phyloP scores from a whole-genome alignment of 768 basidiomycete species.

The Mycena rebaudengoi region DNA sequence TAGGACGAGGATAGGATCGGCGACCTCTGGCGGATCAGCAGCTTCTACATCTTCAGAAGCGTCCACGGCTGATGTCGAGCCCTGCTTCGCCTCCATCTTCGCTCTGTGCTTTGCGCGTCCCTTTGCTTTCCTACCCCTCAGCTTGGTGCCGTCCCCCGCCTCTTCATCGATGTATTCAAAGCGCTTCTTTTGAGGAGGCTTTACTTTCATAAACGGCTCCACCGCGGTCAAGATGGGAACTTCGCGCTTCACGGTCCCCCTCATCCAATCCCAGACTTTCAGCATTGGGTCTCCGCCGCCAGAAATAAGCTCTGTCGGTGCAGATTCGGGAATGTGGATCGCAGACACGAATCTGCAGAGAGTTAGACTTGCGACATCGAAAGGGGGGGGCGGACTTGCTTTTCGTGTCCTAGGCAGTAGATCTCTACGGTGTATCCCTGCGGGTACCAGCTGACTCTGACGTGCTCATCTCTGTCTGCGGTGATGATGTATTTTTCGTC shows the following conservation, averaged over 20 bases:
- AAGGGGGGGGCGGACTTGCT: conserved; percentile 53
- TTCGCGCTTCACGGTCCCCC: conserved; percentile 60
- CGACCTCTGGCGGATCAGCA: conserved; percentile 10
- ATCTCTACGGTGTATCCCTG: conserved; percentile 86
- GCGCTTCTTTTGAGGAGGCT: conserved; percentile 39
- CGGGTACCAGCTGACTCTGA: conserved; percentile 91
- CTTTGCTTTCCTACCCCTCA: conserved; percentile 24
- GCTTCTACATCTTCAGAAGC: not conserved
- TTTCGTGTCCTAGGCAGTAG: conserved; percentile 86
- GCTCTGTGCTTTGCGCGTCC: conserved; percentile 25
- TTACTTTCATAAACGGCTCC: conserved; percentile 57
- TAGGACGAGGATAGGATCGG: conserved; percentile 63
- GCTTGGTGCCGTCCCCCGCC: conserved; percentile 31
- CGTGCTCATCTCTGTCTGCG: conserved; percentile 95
- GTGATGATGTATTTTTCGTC: conserved; percentile 85
- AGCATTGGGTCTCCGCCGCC: conserved; percentile 87
- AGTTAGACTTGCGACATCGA: not conserved
- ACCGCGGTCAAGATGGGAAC: conserved; percentile 59
- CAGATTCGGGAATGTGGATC: conserved; percentile 68
- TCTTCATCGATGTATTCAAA: conserved; percentile 44
- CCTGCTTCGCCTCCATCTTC: conserved; percentile 32
- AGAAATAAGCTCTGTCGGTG: conserved; percentile 67
- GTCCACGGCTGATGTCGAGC: not conserved
- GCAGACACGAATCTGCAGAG: conserved; percentile 80
- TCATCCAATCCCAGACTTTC: conserved; percentile 84